Percentiles rank a stretch among this genome's conserved stretches.
Conservation (phyloP, 2,329 filamentous ascomycete species). For the Aureobasidium sp. region DNA sequence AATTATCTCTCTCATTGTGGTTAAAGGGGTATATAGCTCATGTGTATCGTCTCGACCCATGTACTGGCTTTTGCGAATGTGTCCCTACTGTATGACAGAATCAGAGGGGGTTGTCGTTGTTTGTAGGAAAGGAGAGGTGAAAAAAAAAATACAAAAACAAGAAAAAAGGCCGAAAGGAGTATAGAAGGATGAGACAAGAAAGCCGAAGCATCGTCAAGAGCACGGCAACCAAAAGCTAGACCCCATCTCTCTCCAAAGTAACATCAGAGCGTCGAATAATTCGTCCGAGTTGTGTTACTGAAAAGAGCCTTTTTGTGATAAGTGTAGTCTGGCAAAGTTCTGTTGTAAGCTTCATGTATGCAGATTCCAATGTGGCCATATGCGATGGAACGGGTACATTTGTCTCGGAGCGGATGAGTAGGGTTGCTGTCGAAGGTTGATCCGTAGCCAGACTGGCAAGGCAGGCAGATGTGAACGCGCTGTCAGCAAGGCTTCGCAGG, state of each 20-base stretch:
- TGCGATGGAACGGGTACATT: no score
- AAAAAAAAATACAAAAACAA: not conserved
- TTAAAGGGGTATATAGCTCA: slow-evolving; percentile 6
- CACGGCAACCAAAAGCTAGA: not conserved
- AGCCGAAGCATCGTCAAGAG: not conserved
- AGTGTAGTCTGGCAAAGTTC: no score
- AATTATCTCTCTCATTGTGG: slow-evolving; percentile 5
- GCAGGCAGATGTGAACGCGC: not conserved
- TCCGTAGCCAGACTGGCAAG: not conserved
- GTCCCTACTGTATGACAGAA: not conserved
- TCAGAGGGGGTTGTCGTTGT: not conserved
- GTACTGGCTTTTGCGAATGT: not conserved
- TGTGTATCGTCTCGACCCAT: slow-evolving; percentile 6
- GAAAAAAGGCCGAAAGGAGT: not conserved
- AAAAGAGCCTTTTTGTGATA: no score
- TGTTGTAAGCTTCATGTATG: no score
- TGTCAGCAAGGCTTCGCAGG: no score
- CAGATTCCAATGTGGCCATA: no score
- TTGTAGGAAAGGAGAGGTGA: not conserved
- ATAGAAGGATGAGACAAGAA: not conserved
- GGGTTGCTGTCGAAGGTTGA: not conserved
- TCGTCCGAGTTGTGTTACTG: no score
- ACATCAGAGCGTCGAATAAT: no score
- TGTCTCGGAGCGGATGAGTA: no score
- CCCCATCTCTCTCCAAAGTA: not conserved